Evolutionary conservation across 1,284 basidiomycete species (phyloP).

Genomic region (Microbotryum lychnidis-dioicae): DNA sequence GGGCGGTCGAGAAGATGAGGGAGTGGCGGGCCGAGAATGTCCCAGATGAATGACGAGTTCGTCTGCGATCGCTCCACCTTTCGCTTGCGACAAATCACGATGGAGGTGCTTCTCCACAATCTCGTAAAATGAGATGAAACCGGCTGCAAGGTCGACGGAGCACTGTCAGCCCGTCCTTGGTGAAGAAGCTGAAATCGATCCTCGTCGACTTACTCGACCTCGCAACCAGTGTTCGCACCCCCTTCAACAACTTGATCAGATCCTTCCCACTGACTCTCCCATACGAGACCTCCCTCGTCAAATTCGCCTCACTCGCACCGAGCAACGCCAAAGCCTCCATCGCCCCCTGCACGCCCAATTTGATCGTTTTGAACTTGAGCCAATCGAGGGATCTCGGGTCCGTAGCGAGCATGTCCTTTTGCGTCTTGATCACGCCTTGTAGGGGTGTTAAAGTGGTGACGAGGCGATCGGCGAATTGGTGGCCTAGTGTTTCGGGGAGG

Average conservation of each 20-base stretch:
- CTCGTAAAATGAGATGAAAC: slow-evolving; percentile 28
- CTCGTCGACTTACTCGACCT: slow-evolving; percentile 14
- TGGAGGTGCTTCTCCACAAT: slow-evolving; percentile 30
- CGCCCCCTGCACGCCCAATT: slow-evolving; percentile 8
- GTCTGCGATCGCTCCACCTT: slow-evolving; percentile 21
- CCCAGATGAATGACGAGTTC: slow-evolving; percentile 24
- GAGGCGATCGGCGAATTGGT: slow-evolving; percentile 30
- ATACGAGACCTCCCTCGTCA: slow-evolving; percentile 21
- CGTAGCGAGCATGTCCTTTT: slow-evolving; percentile 21
- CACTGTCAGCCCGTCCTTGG: not conserved
- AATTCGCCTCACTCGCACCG: slow-evolving; percentile 17
- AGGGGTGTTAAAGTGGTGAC: slow-evolving; percentile 24
- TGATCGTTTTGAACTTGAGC: slow-evolving; percentile 21
- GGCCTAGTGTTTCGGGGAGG: slow-evolving; percentile 31
- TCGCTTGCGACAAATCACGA: slow-evolving; percentile 20
- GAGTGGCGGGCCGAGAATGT: slow-evolving; percentile 15
- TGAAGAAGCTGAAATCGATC: not conserved
- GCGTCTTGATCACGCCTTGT: slow-evolving; percentile 9
- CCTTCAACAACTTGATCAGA: slow-evolving; percentile 15
- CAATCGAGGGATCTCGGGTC: slow-evolving; percentile 26
- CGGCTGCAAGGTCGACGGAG: slow-evolving; percentile 1
- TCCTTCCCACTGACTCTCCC: slow-evolving; percentile 22
- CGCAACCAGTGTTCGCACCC: slow-evolving; percentile 15
- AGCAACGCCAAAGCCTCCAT: slow-evolving; percentile 18
- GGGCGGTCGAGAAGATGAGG: slow-evolving; percentile 5